These are phyloP conservation scores for Usnea hakonensis DNA, from an alignment of 495 filamentous ascomycete species.

Conservation along the genomic window DNA sequence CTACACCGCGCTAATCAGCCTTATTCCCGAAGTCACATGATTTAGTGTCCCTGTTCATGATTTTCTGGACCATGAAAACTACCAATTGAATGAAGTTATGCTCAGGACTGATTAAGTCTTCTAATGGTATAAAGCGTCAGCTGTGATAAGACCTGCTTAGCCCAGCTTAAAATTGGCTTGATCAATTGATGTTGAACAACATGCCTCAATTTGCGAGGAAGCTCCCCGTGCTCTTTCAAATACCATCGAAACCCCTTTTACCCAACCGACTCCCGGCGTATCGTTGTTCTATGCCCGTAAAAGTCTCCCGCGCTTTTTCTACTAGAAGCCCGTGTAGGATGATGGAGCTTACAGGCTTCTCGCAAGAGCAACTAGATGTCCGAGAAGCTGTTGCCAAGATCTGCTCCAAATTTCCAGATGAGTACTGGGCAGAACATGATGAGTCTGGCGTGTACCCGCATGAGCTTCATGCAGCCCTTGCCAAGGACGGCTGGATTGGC, in stretches of 20 bases:
- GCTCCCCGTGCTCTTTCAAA: neutral
- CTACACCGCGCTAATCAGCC: conserved; percentile 15
- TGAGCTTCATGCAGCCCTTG: conserved; percentile 65
- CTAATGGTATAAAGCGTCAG: neutral
- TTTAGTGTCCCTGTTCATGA: neutral
- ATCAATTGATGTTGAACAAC: neutral
- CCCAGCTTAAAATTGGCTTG: neutral
- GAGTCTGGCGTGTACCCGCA: conserved; percentile 59
- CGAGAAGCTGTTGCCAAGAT: conserved; percentile 61
- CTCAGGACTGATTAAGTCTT: too few relatives aligned
- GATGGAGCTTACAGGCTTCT: conserved; percentile 69
- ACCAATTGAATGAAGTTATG: too few relatives aligned
- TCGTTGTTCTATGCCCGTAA: neutral
- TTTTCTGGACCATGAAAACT: neutral
- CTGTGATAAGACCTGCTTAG: neutral
- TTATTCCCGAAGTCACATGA: conserved; percentile 11
- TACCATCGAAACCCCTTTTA: neutral
- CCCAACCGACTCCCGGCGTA: neutral
- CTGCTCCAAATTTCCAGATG: conserved; percentile 54
- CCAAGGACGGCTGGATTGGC: conserved; percentile 77
- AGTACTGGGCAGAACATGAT: conserved; percentile 67
- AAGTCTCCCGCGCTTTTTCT: conserved; percentile 3
- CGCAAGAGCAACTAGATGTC: conserved; percentile 61
- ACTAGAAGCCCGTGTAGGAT: conserved; percentile 26
- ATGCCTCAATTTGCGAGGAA: neutral